phyloP scores from a whole-genome alignment of 352 stramenopile genomes.

The Pythium sp. region DNA sequence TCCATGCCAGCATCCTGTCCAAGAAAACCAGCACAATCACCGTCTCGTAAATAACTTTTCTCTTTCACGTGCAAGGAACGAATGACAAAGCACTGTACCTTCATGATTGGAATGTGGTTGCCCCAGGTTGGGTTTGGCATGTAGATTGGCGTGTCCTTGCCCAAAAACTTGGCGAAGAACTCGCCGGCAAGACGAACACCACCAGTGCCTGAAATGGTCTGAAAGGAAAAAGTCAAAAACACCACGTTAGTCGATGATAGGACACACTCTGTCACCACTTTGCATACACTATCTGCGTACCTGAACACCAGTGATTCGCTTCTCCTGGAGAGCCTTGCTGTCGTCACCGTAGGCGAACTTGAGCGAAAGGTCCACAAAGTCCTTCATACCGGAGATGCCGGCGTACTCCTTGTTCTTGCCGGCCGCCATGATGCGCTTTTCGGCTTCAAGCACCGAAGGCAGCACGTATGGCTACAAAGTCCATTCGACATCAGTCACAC shows the following conservation, averaged over 20 bases:
- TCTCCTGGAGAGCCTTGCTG: constrained; percentile 86
- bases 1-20: constrained; percentile 67
- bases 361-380: constrained; percentile 95
- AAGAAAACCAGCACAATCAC: constrained; percentile 1
- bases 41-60: background rate
- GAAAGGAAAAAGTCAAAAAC: background rate
- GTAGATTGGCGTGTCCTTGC: constrained; percentile 92
- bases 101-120: constrained; percentile 97
- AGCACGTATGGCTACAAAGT: constrained; percentile 92
- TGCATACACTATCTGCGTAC: constrained; percentile 14
- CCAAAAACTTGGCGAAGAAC: constrained; percentile 91
- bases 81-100: constrained; percentile 18
- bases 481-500: background rate
- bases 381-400: constrained; percentile 94
- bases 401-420: constrained; percentile 98
- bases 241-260: background rate
- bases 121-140: constrained; percentile 99
- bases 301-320: constrained; percentile 93
- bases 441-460: constrained; percentile 95
- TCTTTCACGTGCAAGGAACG: background rate
- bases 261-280: background rate
- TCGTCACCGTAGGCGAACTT: constrained; percentile 97
- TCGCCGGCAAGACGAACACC: constrained; percentile 95
- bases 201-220: constrained; percentile 98
- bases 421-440: constrained; percentile 92